Evolutionary conservation across 371 early-diverging fungal genomes (phyloP).

Genomic region (Parasitella parasitica): DNA sequence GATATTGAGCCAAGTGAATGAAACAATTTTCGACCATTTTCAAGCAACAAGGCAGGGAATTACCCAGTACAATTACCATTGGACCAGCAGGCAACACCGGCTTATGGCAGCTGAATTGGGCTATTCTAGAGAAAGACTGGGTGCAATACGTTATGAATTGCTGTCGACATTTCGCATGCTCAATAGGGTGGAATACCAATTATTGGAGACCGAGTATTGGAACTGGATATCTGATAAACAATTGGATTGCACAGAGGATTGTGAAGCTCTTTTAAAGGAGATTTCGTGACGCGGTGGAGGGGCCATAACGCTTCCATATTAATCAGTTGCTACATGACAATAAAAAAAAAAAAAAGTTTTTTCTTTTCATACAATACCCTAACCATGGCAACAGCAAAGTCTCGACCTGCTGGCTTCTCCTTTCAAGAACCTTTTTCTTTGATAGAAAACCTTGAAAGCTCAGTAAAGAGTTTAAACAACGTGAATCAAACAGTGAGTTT

Average conservation of each 20-base stretch:
- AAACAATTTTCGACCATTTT: conserved; percentile 19
- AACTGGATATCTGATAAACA: conserved; percentile 58
- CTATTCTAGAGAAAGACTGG: conserved; percentile 52
- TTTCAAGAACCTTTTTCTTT: background rate
- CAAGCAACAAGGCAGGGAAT: conserved; percentile 8
- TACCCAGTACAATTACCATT: conserved; percentile 6
- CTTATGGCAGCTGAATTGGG: conserved; percentile 47
- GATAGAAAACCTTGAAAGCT: background rate
- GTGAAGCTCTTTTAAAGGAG: background rate
- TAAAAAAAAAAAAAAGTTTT: no score
- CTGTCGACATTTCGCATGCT: conserved; percentile 46
- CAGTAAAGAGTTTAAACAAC: background rate
- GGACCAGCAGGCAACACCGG: conserved; percentile 41
- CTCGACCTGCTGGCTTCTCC: background rate
- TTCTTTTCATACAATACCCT: no score
- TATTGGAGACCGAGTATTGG: conserved; percentile 53
- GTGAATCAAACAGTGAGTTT: background rate
- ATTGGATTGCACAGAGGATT: conserved; percentile 26
- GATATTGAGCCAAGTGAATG: conserved; percentile 11
- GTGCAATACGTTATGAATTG: conserved; percentile 51
- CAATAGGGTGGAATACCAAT: conserved; percentile 45
- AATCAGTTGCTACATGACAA: no score
- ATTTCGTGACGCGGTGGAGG: background rate
- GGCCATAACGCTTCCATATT: no score
- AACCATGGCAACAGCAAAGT: background rate